Evolutionary conservation across 1,139 yeast genomes (phyloP), one percentile per base, ranked within the genome.

Genomic region (Taiozyma sp.): DNA sequence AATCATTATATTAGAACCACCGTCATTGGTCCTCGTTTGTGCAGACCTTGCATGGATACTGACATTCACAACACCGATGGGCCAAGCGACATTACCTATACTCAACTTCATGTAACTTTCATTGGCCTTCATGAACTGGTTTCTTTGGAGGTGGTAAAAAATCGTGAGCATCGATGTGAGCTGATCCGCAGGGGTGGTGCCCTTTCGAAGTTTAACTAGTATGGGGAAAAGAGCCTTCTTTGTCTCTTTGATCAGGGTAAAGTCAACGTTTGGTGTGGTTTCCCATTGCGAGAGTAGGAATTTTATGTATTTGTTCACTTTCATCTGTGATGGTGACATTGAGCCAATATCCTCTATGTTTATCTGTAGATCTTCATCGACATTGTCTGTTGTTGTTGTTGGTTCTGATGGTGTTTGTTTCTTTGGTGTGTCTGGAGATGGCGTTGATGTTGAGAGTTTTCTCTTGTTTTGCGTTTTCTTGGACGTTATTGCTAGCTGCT

Each of bases 1-100:
- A 50, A 81, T 79, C 91, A 89, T 84, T 27, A 90, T 85, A 65
- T 87, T 87, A 16, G 96, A 85, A 43, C 65, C 63, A 51, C 62
- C 61, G 6, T 73, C 70, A 8, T 71, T 66, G 46, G 78, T 70
- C 55, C 72, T 69, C 41, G 73, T 70, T 60, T 80, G 79, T 27
- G 48, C 29, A 19, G 53, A 46, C 19, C 53, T 42, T 1, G 22
- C 87, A 65, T 90, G 96, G 53, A 90, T 88, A 45, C 95, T 92
- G 14, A 89, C 87, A 50, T 81, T 80, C 13, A 83, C 74, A 12
- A 90, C 88, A 39, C 97, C 97, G 56, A 90, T 87, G 2, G 97
- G 97, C 96, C 96, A 90, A 2, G 96, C 93, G 2, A 87, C 90
- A 58, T 88, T 88, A 1, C 97, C 97, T 36, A 90, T 84, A 62